Percentiles rank a stretch among this genome's conserved stretches.
These are phyloP conservation scores for Tetrahymena thermophila DNA, from an alignment of 73 alveolate genomes.

Conservation along the genomic window DNA sequence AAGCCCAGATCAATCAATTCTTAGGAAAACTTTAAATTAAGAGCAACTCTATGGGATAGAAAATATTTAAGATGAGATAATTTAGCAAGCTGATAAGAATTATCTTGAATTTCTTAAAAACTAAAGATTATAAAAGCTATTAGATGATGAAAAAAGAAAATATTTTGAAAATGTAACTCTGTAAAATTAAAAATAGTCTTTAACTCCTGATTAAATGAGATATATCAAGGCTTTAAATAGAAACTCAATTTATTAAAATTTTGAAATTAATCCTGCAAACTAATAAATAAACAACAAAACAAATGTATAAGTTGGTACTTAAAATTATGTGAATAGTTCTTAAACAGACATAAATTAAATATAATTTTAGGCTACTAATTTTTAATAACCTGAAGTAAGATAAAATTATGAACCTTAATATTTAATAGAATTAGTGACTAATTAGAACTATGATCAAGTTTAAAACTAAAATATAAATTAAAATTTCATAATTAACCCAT, in stretches of 20 bases:
- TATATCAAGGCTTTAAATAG: background rate
- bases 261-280: background rate
- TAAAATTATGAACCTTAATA: too few relatives aligned
- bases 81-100: background rate
- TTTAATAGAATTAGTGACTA: too few relatives aligned
- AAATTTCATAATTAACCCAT: background rate
- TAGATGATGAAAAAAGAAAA: background rate
- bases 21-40: background rate
- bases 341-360: too few relatives aligned
- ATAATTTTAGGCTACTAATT: too few relatives aligned
- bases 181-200: background rate
- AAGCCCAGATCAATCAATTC: background rate
- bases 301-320: too few relatives aligned
- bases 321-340: background rate
- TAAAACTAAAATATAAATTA: too few relatives aligned
- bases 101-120: background rate
- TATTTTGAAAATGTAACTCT: background rate
- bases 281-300: background rate
- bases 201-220: background rate
- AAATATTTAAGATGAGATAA: background rate
- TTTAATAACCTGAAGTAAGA: too few relatives aligned
- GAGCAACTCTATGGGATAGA: background rate
- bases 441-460: too few relatives aligned
- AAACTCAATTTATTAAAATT: too few relatives aligned
- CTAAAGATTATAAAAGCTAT: too few relatives aligned